These are phyloP conservation scores for Phymatotrichopsis omnivora DNA, from an alignment of 2,329 filamentous ascomycete genomes.

Conservation along the genomic window DNA sequence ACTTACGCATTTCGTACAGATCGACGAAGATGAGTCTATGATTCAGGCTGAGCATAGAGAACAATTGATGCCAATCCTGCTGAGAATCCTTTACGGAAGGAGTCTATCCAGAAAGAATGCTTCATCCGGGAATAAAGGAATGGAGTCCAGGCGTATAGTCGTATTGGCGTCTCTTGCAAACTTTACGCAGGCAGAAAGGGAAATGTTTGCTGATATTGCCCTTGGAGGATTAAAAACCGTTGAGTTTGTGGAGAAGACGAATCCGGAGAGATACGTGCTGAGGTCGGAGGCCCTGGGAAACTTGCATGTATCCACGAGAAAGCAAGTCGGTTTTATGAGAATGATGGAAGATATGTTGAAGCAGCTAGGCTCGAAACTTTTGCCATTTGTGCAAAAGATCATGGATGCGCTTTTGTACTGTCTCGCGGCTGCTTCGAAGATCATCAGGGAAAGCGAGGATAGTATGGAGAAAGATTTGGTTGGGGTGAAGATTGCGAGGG, in stretches of 20 bases:
- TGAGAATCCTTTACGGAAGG: conserved; percentile 80
- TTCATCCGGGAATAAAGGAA: conserved; percentile 65
- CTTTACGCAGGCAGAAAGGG: conserved; percentile 62
- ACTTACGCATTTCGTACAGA: conserved; percentile 75
- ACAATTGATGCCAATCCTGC: conserved; percentile 71
- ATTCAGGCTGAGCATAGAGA: conserved; percentile 63
- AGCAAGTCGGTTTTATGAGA: conserved; percentile 83
- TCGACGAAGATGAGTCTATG: conserved; percentile 51
- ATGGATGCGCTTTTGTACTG: conserved; percentile 74
- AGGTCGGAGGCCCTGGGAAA: conserved; percentile 39
- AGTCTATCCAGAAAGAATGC: conserved; percentile 72
- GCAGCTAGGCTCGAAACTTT: conserved; percentile 65
- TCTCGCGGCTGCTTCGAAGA: conserved; percentile 43
- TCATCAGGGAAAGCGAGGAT: conserved; percentile 34
- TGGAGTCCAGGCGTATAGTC: conserved; percentile 64
- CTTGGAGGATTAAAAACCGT: conserved; percentile 59
- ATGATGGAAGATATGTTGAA: conserved; percentile 82
- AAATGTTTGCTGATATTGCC: conserved; percentile 72
- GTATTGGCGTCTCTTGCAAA: conserved; percentile 70
- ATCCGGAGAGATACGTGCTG: conserved; percentile 40
- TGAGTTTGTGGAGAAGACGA: conserved; percentile 45
- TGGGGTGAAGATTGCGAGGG: conserved; percentile 47
- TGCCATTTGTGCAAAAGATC: conserved; percentile 56
- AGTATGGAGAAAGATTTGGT: conserved; percentile 33
- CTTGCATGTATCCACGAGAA: conserved; percentile 56